Evolutionary conservation across 2,329 filamentous ascomycete genomes (phyloP).

Genomic region (Myriosclerotinia scirpicola): DNA sequence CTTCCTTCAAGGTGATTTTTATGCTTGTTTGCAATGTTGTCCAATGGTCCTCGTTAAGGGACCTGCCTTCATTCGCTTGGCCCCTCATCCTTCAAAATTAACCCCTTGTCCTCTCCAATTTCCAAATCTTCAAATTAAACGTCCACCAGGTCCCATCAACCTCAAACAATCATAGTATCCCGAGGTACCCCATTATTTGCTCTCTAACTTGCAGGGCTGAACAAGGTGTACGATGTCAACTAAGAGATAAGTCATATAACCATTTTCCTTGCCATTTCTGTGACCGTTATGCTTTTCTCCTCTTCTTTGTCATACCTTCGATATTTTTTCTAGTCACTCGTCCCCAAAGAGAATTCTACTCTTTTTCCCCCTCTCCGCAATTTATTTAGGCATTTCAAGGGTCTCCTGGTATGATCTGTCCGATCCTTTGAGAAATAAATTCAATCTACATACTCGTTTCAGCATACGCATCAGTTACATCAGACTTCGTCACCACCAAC

Average conservation of each 20-base stretch:
- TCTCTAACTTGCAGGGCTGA: conserved; percentile 26
- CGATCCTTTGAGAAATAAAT: conserved; percentile 34
- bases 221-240: conserved; percentile 4
- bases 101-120: conserved; percentile 7
- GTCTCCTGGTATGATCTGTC: conserved; percentile 40
- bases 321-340: conserved; percentile 23
- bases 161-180: conserved; percentile 48
- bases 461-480: conserved; percentile 21
- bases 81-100: background rate
- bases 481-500: conserved; percentile 29
- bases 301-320: conserved; percentile 26
- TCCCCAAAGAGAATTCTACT: background rate
- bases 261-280: conserved; percentile 26
- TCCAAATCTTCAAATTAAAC: conserved; percentile 19
- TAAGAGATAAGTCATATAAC: conserved; percentile 20
- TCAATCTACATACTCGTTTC: conserved; percentile 31
- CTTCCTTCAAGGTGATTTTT: background rate
- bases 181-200: background rate
- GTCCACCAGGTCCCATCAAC: conserved; percentile 46
- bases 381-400: conserved; percentile 28
- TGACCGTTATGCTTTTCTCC: conserved; percentile 29
- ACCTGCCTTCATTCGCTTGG: conserved; percentile 2
- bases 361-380: conserved; percentile 21
- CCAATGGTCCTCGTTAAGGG: no score
- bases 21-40: background rate